These are phyloP conservation scores for Candida khao-thaluensis DNA, from an alignment of 805 yeast species.

Conservation along the genomic window DNA sequence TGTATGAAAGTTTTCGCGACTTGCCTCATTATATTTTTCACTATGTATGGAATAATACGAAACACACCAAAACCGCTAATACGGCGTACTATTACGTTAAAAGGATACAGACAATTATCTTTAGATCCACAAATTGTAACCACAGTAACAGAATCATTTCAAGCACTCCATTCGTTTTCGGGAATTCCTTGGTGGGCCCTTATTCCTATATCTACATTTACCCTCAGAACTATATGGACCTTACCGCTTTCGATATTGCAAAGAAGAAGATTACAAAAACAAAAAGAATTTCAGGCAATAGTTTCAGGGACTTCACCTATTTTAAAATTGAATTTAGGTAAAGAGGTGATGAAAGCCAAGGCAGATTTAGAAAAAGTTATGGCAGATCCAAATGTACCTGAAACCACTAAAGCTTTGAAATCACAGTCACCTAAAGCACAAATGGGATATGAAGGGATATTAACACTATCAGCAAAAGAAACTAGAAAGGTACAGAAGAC, in stretches of 20 bases:
- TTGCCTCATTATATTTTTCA: too few relatives aligned
- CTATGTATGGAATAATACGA: neutral
- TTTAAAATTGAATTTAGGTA: conserved; percentile 55
- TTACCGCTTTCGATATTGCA: conserved; percentile 77
- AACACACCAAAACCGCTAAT: neutral
- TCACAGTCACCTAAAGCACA: conserved; percentile 33
- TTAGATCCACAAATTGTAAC: conserved; percentile 28
- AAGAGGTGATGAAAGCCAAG: conserved; percentile 41
- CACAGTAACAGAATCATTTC: conserved; percentile 39
- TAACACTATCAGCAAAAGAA: conserved; percentile 73
- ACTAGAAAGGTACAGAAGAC: conserved; percentile 68
- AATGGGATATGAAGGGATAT: conserved; percentile 76
- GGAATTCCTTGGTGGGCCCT: conserved; percentile 82
- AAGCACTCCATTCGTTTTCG: conserved; percentile 49
- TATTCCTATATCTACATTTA: conserved; percentile 71
- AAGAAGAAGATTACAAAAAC: conserved; percentile 65
- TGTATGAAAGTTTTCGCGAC: neutral
- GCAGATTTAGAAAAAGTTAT: conserved; percentile 18
- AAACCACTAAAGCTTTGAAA: conserved; percentile 9
- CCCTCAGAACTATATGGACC: conserved; percentile 64
- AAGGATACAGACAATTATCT: conserved; percentile 17
- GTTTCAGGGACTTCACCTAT: conserved; percentile 76
- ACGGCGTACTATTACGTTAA: conserved; percentile 2
- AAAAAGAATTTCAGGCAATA: conserved; percentile 69
- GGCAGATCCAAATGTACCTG: conserved; percentile 14